Evolutionary conservation across 2,329 filamentous ascomycete genomes (phyloP), one percentile per base, ranked within the genome.

Genomic region (Beauveria bassiana): DNA sequence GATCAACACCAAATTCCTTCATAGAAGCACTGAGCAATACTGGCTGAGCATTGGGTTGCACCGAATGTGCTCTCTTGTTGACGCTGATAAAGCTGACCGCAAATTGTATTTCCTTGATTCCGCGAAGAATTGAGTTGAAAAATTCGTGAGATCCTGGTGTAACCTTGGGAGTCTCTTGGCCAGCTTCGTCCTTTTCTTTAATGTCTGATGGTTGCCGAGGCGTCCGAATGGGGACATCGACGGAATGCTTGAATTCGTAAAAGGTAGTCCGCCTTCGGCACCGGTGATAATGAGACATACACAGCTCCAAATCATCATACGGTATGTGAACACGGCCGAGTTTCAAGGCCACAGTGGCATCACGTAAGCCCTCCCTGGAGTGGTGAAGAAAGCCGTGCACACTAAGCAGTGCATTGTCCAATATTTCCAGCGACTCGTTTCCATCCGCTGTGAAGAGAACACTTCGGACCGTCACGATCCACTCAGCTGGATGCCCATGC

Each of bases 51-150:
- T 81, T 81, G 3, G 87, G 81, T 64, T 86, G 85, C 62, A 90
- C 79, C 2, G 86, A 81, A 45, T 87, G 81, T 14, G 97, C 82
- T 68, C 86, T 87, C 73, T 92, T 95, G 24, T 91, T 93, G 63
- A 99, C 76, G 20, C 91, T 91, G 66, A 97, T 83, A 73, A 93
- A 95, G 74, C 93, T 93, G 70, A 98, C 85, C 0, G 93, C 93
- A 69, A 99, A 91, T 73, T 99, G 95, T 14, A 99, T 89, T 73
- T 99, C 95, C 71, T 97, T 96, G 66, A 99, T 91, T 57, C 95
- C 95, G 50, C 91, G 86, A 55, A 99, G 78, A 47, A 97, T 88
- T 1, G 95, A 97, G 71, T 89, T 90, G 61, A 93, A 83, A 70
- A 99, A 95, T 65, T 96, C 92, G 68, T 93, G 93, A 0, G 92